phyloP scores from a whole-genome alignment of 164 flowering plant species.

The Kingdonia uniflora region DNA sequence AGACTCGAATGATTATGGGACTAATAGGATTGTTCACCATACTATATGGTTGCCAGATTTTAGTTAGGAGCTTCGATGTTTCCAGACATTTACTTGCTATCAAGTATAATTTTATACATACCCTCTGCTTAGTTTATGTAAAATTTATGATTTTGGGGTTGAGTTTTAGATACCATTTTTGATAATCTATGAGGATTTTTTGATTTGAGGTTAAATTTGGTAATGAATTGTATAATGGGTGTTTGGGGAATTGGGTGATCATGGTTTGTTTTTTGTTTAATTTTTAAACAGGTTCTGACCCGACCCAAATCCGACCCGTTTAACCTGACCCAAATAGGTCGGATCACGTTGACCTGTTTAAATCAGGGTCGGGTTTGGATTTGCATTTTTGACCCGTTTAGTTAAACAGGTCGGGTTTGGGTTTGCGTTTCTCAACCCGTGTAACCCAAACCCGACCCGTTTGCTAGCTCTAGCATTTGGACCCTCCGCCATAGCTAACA shows the following conservation, averaged over 20 bases:
- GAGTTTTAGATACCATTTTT: too few relatives aligned
- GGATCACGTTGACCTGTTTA: too few relatives aligned
- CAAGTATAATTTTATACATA: constrained; percentile 32
- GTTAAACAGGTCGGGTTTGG: too few relatives aligned
- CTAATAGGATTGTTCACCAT: constrained; percentile 74
- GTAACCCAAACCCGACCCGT: too few relatives aligned
- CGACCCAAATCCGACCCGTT: too few relatives aligned
- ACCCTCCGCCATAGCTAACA: too few relatives aligned
- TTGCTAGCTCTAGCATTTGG: too few relatives aligned
- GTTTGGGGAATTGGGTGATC: neutral
- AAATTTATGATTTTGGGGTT: neutral
- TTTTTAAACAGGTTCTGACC: too few relatives aligned
- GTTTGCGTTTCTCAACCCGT: too few relatives aligned
- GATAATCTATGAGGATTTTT: neutral
- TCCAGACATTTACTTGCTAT: constrained; percentile 73
- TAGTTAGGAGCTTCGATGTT: constrained; percentile 66
- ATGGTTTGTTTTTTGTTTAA: constrained; percentile 1
- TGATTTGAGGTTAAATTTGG: neutral
- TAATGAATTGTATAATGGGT: neutral
- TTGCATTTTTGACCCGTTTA: too few relatives aligned
- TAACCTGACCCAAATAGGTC: too few relatives aligned
- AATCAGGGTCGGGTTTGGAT: too few relatives aligned
- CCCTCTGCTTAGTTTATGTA: neutral
- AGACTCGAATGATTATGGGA: constrained; percentile 82
- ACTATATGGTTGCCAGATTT: constrained; percentile 84